These are phyloP conservation scores for Trichoderma gracile DNA, from an alignment of 2,329 filamentous ascomycete genomes.

Conservation along the genomic window DNA sequence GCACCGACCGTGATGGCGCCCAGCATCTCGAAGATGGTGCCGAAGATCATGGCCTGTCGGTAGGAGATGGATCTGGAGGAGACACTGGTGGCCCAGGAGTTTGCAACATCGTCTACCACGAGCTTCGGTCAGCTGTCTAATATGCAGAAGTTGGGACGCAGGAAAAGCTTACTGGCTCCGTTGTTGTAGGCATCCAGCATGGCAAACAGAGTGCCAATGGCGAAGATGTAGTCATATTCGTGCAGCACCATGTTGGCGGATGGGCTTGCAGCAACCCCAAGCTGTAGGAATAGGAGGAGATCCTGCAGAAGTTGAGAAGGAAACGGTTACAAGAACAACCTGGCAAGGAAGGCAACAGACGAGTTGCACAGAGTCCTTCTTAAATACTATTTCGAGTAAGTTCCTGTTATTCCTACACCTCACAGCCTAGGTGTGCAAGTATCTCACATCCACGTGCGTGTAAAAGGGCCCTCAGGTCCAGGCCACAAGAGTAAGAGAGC, in stretches of 20 bases:
- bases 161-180: constrained; percentile 64
- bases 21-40: constrained; percentile 65
- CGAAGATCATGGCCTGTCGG: constrained; percentile 65
- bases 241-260: constrained; percentile 55
- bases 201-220: constrained; percentile 74
- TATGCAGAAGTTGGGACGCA: background rate
- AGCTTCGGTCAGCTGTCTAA: too few relatives aligned
- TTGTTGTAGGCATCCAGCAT: constrained; percentile 66
- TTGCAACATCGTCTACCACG: constrained; percentile 73
- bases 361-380: background rate
- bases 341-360: background rate
- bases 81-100: constrained; percentile 76
- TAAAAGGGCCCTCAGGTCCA: background rate
- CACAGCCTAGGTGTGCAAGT: background rate
- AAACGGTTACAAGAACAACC: background rate
- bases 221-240: constrained; percentile 71
- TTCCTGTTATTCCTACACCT: too few relatives aligned
- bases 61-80: constrained; percentile 76
- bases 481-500: too few relatives aligned
- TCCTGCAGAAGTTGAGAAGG: background rate
- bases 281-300: background rate
- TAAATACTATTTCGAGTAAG: constrained; percentile 1
- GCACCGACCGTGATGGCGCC: constrained; percentile 66
- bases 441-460: background rate
- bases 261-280: background rate